Conservation (phyloP, 1,139 yeast genomes). For the Hyphopichia wangnamkhiaoensis region DNA sequence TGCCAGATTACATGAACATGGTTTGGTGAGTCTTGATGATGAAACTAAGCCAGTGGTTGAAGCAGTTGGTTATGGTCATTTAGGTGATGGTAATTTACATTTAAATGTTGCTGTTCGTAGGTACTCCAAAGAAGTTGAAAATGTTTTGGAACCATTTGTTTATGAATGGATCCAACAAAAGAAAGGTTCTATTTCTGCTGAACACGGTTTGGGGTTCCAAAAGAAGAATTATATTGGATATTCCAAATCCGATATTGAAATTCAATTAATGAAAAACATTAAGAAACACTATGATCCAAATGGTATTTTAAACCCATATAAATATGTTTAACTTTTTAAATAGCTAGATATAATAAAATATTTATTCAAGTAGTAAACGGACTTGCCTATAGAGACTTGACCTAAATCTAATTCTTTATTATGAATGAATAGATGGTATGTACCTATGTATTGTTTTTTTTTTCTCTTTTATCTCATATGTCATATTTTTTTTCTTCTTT, state of each 20-base stretch:
- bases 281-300: constrained; percentile 87
- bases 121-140: constrained; percentile 75
- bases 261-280: constrained; percentile 70
- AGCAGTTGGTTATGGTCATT: constrained; percentile 93
- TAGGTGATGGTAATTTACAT: constrained; percentile 95
- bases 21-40: constrained; percentile 66
- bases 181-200: constrained; percentile 91
- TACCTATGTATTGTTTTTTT: too few species aligned
- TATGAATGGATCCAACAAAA: constrained; percentile 80
- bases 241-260: constrained; percentile 71
- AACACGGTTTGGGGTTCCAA: constrained; percentile 96
- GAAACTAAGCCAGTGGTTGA: constrained; percentile 73
- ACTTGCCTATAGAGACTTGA: too few species aligned
- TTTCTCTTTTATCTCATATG: too few species aligned
- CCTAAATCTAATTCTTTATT: too few species aligned
- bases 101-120: constrained; percentile 88
- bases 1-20: constrained; percentile 54
- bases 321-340: too few species aligned
- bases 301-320: constrained; percentile 89
- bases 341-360: too few species aligned
- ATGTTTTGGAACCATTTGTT: constrained; percentile 84
- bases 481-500: too few species aligned
- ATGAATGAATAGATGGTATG: too few species aligned
- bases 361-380: too few species aligned
- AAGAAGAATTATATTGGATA: constrained; percentile 87